Evolutionary conservation across 2,329 filamentous ascomycete genomes (phyloP), one percentile per base, ranked within the genome.

Genomic region (Biscogniauxia marginata): DNA sequence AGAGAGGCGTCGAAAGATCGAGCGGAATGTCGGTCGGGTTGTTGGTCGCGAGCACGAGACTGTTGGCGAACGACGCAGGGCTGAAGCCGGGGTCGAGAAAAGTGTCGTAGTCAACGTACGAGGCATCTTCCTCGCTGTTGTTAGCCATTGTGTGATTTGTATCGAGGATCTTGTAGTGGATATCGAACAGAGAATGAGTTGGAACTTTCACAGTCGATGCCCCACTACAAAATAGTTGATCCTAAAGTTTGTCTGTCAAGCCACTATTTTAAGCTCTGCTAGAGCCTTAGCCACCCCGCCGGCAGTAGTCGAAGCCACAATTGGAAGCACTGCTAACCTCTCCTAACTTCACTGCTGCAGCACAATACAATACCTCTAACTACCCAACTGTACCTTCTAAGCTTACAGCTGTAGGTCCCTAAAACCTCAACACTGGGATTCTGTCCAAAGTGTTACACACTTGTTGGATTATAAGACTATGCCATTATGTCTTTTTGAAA

Each of bases 41-140:
- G 79, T 98, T 98, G 54, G 93, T 98, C 43, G 87, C 83, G 55
- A 93, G 85, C 49, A 98, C 90, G 57, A 99, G 86, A 22, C 85
- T 84, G 73, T 98, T 97, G 66, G 95, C 93, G 70, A 98, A 97
- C 16, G 83, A 76, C 19, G 89, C 80, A 5, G 93, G 84, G 20
- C 87, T 90, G 77, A 99, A 99, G 59, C 83, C 79, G 9, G 92
- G 90, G 49, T 88, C 84, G 62, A 97, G 84, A 68, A 99, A 96
- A 61, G 90, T 84, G 72, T 96, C 91, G 76, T 96, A 96, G 82
- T 98, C 93, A 70, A 99, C 93, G 76, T 99, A 99, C 7, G 91
- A 95, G 44, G 87, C 82, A 56, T 88, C 86, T 46, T 83, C 80
- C 55, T 79, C 76, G 21, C 73, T 73, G 54, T 67, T 65, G 54